A percentile compares a stretch with the other conserved stretches of the same genome.
Conservation (phyloP, 768 basidiomycete genomes). For the Imleria badia region DNA sequence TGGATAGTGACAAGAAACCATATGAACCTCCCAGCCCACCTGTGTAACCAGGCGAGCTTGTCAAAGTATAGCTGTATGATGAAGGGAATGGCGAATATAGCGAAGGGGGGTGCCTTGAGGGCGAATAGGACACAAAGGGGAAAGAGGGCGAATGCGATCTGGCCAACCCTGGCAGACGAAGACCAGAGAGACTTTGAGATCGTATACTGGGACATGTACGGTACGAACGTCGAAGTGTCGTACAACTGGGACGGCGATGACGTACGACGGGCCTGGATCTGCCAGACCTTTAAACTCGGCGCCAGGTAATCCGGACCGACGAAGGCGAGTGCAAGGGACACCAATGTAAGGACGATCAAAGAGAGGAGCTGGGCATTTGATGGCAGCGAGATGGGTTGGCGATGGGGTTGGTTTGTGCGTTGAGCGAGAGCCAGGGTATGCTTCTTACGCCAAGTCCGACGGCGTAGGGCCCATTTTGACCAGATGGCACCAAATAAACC, state of each 20-base stretch:
- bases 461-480: constrained; percentile 57
- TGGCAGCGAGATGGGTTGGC: constrained; percentile 49
- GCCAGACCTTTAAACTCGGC: constrained; percentile 48
- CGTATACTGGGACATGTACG: constrained; percentile 51
- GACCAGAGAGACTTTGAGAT: constrained; percentile 74
- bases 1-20: constrained; percentile 64
- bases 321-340: constrained; percentile 48
- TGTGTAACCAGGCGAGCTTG: constrained; percentile 70
- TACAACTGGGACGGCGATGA: constrained; percentile 23
- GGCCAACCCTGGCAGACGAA: constrained; percentile 60
- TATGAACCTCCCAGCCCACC: constrained; percentile 68
- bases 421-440: constrained; percentile 37
- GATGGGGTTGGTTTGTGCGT: constrained; percentile 35
- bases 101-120: constrained; percentile 70
- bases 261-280: constrained; percentile 27
- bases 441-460: constrained; percentile 57
- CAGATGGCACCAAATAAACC: constrained; percentile 52
- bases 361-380: constrained; percentile 64
- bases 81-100: constrained; percentile 63
- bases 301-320: constrained; percentile 70
- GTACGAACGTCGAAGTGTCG: constrained; percentile 36
- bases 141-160: constrained; percentile 70
- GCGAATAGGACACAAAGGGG: constrained; percentile 71
- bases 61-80: constrained; percentile 70
- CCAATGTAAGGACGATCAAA: constrained; percentile 43